phyloP scores from a whole-genome alignment of 2,329 filamentous ascomycete genomes.

The Pseudophaeomoniella oleicola region DNA sequence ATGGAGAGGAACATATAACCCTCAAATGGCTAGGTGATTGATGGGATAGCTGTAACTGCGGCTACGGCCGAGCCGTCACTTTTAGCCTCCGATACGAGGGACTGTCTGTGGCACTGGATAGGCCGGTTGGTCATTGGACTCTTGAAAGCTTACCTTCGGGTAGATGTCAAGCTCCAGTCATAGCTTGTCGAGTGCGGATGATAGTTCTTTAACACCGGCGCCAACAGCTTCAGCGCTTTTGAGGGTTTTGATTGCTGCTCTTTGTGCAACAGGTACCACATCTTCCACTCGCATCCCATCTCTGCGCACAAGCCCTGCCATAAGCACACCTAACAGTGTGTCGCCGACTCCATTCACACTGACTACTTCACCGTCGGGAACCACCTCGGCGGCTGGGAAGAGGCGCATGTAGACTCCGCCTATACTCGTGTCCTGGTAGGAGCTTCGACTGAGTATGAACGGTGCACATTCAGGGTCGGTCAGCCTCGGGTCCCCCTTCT shows the following conservation, averaged over 20 bases:
- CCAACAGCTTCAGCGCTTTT: constrained; percentile 61
- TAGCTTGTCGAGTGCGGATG: background rate
- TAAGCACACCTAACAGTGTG: constrained; percentile 72
- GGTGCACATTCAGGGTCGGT: constrained; percentile 45
- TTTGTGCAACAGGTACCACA: constrained; percentile 66
- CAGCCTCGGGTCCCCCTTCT: constrained; percentile 52
- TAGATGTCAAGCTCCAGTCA: too few relatives aligned
- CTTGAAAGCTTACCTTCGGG: too few relatives aligned
- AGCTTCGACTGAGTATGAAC: constrained; percentile 56
- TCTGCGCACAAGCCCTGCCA: constrained; percentile 59
- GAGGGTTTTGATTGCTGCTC: constrained; percentile 64
- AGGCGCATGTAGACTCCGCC: constrained; percentile 76
- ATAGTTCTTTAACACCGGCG: background rate
- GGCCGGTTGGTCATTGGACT: too few relatives aligned
- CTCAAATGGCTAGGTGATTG: too few relatives aligned
- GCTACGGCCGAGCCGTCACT: too few relatives aligned
- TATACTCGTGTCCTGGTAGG: constrained; percentile 39
- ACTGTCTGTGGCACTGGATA: too few relatives aligned
- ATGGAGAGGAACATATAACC: too few relatives aligned
- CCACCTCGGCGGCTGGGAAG: constrained; percentile 52
- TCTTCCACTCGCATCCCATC: constrained; percentile 37
- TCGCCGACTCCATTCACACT: constrained; percentile 94
- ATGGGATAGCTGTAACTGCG: too few relatives aligned
- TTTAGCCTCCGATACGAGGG: too few relatives aligned
- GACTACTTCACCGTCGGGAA: constrained; percentile 50